Evolutionary conservation across 164 flowering plant genomes (phyloP).

Genomic region (Magnolia changhungtana): DNA sequence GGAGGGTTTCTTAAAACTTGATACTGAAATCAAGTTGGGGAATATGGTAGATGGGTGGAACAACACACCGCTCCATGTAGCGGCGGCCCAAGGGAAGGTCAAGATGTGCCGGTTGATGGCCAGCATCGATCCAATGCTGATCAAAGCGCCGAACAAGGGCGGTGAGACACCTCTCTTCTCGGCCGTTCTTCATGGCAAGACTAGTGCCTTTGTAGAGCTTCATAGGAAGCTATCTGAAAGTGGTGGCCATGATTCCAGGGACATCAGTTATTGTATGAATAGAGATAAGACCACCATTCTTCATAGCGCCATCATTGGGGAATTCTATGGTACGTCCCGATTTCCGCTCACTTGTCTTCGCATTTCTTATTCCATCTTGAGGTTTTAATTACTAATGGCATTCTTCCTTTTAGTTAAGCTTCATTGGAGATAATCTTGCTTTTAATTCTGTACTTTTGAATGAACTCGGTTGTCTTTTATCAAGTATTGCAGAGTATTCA

Average conservation of each 20-base stretch:
- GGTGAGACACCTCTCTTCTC: no score
- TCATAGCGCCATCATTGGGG: constrained; percentile 20
- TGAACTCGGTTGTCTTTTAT: no score
- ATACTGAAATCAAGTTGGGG: not conserved
- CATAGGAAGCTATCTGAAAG: not conserved
- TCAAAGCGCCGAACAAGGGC: not conserved
- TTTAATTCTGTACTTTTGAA: no score
- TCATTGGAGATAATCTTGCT: no score
- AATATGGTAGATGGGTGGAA: constrained; percentile 9
- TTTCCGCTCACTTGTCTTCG: no score
- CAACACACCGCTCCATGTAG: constrained; percentile 27
- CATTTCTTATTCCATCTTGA: no score
- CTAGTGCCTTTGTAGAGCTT: constrained; percentile 12
- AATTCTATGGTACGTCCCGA: constrained; percentile 15
- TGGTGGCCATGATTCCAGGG: not conserved
- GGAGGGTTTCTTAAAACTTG: not conserved
- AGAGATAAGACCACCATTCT: constrained; percentile 24
- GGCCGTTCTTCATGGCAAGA: constrained; percentile 6
- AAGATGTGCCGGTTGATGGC: constrained; percentile 11
- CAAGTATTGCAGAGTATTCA: no score
- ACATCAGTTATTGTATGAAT: constrained; percentile 11
- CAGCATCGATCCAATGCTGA: not conserved
- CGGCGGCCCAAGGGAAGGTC: constrained; percentile 5
- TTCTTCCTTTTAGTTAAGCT: no score
- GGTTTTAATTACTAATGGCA: no score